A percentile compares a stretch with the other conserved stretches of the same genome.
These are phyloP conservation scores for Hymenoscyphus linearis DNA, from an alignment of 2,329 filamentous ascomycete genomes.

Conservation along the genomic window DNA sequence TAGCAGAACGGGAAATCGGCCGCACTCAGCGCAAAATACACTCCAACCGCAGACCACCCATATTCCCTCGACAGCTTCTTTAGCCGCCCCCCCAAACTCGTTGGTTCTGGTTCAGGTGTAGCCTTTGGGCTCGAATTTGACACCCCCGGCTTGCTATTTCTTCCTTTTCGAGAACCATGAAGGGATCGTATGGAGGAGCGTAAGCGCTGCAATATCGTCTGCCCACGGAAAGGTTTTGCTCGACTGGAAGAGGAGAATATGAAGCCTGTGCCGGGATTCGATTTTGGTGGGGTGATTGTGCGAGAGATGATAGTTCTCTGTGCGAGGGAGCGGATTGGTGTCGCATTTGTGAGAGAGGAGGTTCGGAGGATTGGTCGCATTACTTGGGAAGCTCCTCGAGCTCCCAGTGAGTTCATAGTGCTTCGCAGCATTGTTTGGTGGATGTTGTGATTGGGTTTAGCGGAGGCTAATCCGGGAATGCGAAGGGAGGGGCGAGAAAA, in stretches of 20 bases:
- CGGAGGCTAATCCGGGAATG: background rate
- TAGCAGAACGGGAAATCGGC: slow-evolving; percentile 96
- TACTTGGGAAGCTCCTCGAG: slow-evolving; percentile 15
- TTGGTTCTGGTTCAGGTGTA: slow-evolving; percentile 19
- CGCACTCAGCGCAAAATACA: slow-evolving; percentile 77
- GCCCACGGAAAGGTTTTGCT: slow-evolving; percentile 10
- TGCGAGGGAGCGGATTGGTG: slow-evolving; percentile 6
- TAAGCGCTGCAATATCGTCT: slow-evolving; percentile 20
- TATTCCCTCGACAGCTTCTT: slow-evolving; percentile 87
- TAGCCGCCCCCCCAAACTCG: slow-evolving; percentile 38
- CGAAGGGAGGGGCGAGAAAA: background rate
- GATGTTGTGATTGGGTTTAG: background rate
- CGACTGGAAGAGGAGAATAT: slow-evolving; percentile 21
- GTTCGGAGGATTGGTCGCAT: slow-evolving; percentile 12
- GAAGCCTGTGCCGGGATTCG: slow-evolving; percentile 17
- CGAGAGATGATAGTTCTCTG: slow-evolving; percentile 15
- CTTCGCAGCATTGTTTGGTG: slow-evolving; percentile 20
- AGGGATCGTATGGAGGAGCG: slow-evolving; percentile 22
- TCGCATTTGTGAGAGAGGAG: background rate
- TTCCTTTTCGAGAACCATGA: slow-evolving; percentile 15
- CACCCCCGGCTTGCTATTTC: slow-evolving; percentile 13
- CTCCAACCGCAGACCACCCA: slow-evolving; percentile 87
- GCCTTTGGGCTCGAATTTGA: slow-evolving; percentile 13
- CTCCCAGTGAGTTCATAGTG: slow-evolving; percentile 8
- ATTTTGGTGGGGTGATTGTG: slow-evolving; percentile 8